Evolutionary conservation across 1,284 basidiomycete genomes (phyloP).

Genomic region (Ceratobasidium sp.): DNA sequence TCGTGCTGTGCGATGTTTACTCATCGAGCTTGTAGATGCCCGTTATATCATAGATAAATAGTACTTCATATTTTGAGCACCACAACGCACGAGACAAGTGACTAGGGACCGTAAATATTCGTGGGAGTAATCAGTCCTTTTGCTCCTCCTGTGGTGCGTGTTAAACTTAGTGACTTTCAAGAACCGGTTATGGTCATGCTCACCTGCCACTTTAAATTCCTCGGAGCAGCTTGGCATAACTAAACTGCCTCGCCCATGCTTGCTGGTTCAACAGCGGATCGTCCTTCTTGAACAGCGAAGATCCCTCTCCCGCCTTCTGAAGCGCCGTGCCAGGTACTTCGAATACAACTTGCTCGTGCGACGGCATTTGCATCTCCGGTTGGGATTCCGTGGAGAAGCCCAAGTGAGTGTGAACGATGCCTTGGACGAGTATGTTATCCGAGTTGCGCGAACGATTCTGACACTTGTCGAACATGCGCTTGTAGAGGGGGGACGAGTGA

Average conservation of each 20-base stretch:
- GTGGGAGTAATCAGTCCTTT: no score
- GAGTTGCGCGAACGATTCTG: neutral
- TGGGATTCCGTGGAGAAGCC: neutral
- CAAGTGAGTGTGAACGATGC: conserved; percentile 14
- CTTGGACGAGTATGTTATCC: neutral
- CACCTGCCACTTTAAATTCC: conserved; percentile 54
- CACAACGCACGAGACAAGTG: no score
- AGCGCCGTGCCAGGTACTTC: neutral
- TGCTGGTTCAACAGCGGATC: neutral
- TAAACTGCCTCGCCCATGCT: conserved; percentile 1
- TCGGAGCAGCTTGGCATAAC: neutral
- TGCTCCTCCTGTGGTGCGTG: no score
- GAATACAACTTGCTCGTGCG: neutral
- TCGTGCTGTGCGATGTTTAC: no score
- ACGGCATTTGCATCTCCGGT: conserved; percentile 4
- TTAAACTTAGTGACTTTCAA: no score
- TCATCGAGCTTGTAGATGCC: no score
- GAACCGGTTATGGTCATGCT: conserved; percentile 63
- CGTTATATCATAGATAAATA: no score
- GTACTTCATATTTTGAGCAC: no score
- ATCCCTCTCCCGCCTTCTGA: no score
- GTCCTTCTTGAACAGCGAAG: neutral
- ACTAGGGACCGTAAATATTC: no score
- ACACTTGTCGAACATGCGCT: neutral
- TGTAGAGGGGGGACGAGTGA: conserved; percentile 11